Evolutionary conservation across 2,329 filamentous ascomycete species (phyloP), one percentile per base, ranked within the genome.

Genomic region (Cladosporium oxysporum): DNA sequence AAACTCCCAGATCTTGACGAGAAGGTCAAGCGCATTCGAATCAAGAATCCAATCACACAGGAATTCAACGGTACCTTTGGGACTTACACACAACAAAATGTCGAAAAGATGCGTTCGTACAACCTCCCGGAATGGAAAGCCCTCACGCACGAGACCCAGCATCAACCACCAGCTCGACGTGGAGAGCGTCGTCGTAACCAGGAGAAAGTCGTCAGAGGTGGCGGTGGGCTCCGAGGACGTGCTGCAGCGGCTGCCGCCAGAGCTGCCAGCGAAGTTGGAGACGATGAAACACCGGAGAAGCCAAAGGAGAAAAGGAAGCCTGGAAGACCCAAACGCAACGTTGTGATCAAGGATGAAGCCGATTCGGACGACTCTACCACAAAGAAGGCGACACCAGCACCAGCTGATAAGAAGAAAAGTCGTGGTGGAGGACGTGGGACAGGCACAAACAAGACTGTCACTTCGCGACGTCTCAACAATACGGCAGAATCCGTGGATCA

Each of bases 1-100:
- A 84, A 88, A 29, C 88, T 95, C 44, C 91, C 91, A 18, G 83
- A 86, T 44, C 87, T 97, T 68, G 89, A 95, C 75, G 91, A 97
- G 73, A 85, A 92, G 60, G 87, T 99, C 70, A 98, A 97, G 80
- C 89, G 90, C 68, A 91, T 99, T 77, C 90, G 89, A 75, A 93
- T 99, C 74, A 94, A 94, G 79, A 96, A 99, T 71, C 95, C 95
- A 3, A 98, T 99, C 77, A 97, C 93, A 76, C 95, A 99, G 79
- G 95, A 99, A 74, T 99, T 99, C 73, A 94, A 96, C 84, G 95
- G 95, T 50, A 92, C 91, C 61, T 92, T 94, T 76, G 96, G 95
- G 65, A 96, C 92, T 65, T 99, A 97, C 77, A 94, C 94, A 41
- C 95, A 99, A 78, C 92, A 95, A 75, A 99, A 99, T 76, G 93